Evolutionary conservation across 1,284 basidiomycete genomes (phyloP).

Genomic region (Cutaneotrichosporon arboriforme): DNA sequence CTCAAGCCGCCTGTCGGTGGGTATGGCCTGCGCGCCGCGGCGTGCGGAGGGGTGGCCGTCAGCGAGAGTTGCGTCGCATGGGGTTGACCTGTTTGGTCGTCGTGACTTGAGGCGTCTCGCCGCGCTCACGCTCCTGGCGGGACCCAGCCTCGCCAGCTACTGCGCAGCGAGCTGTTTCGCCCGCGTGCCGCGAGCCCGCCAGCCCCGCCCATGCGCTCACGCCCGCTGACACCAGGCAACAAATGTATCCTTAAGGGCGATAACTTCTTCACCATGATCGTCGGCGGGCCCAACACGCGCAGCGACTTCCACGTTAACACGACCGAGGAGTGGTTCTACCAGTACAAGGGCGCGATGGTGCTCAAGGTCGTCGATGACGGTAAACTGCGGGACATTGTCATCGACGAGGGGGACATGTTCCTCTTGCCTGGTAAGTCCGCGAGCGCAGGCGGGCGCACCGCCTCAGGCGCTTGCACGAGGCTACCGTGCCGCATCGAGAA

Average conservation of each 20-base stretch:
- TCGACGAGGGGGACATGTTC: constrained; percentile 95
- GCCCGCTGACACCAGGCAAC: constrained; percentile 53
- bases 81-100: no score
- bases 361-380: constrained; percentile 80
- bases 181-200: no score
- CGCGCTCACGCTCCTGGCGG: no score
- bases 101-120: no score
- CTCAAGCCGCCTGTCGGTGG: constrained; percentile 75
- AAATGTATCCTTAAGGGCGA: constrained; percentile 77
- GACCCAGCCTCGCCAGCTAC: background rate
- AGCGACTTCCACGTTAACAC: constrained; percentile 91
- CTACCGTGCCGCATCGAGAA: background rate
- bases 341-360: constrained; percentile 85
- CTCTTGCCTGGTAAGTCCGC: constrained; percentile 76
- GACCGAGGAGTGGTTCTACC: constrained; percentile 97
- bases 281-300: constrained; percentile 86
- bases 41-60: no score
- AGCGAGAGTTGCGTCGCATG: no score
- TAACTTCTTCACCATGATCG: constrained; percentile 84
- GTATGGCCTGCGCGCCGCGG: no score
- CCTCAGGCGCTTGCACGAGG: background rate
- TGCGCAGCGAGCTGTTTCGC: no score
- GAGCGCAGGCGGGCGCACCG: no score
- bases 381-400: constrained; percentile 78
- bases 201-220: no score